A percentile compares a stretch with the other conserved stretches of the same genome.
phyloP scores from a whole-genome alignment of 2,329 filamentous ascomycete species.

The Colletotrichum sp. region DNA sequence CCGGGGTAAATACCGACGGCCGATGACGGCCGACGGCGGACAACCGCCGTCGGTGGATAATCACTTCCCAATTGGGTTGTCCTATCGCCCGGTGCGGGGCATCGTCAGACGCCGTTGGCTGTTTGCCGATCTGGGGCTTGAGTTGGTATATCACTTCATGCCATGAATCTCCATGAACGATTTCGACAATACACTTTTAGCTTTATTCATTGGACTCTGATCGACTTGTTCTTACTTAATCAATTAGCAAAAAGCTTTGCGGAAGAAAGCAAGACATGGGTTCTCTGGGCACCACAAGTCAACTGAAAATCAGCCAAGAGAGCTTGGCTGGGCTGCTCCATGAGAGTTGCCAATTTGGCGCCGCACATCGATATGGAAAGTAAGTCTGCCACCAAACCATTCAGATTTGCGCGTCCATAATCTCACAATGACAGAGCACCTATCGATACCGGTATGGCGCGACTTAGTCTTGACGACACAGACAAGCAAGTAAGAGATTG shows the following conservation, averaged over 20 bases:
- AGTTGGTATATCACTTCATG: neutral
- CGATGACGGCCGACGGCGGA: neutral
- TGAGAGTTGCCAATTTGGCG: neutral
- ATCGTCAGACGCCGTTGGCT: neutral
- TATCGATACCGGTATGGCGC: neutral
- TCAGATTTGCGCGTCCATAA: fast-evolving
- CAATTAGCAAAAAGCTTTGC: neutral
- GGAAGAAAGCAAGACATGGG: neutral
- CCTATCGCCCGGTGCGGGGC: neutral
- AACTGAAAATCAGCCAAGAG: neutral
- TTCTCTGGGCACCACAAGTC: neutral
- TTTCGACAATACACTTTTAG: neutral
- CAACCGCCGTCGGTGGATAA: neutral
- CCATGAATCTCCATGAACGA: neutral
- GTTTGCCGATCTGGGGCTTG: neutral
- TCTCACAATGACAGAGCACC: neutral
- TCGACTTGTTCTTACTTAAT: fast-evolving
- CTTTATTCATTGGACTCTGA: neutral
- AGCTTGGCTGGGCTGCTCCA: neutral
- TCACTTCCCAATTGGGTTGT: neutral
- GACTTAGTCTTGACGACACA: neutral
- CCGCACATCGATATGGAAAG: neutral
- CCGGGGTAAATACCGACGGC: neutral
- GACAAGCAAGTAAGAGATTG: neutral
- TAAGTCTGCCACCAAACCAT: fast-evolving